Conservation (phyloP, 169 alveolate genomes). For the Cryptosporidium xiaoi region DNA sequence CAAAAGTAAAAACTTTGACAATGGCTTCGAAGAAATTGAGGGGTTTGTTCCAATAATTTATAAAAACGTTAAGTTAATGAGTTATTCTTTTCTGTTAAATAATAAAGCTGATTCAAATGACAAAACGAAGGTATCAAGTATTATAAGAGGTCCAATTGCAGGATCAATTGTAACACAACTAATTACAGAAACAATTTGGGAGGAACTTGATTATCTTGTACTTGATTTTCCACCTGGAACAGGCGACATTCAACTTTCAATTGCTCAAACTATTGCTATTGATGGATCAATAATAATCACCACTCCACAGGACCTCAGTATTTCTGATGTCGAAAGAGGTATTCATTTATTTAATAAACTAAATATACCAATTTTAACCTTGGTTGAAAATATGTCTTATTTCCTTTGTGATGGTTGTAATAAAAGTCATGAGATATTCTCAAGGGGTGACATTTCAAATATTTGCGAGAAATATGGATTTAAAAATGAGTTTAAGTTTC, state of each 20-base stretch:
- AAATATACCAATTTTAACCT: slow-evolving; percentile 91
- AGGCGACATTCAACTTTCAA: slow-evolving; percentile 96
- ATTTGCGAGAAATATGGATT: slow-evolving; percentile 85
- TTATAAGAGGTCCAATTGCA: slow-evolving; percentile 95
- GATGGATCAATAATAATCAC: slow-evolving; percentile 94
- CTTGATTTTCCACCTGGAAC: slow-evolving; percentile 99
- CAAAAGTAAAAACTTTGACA: slow-evolving; percentile 67
- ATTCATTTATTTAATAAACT: slow-evolving; percentile 91
- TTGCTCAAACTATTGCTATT: slow-evolving; percentile 90
- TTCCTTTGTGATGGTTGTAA: slow-evolving; percentile 90
- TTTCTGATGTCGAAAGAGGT: slow-evolving; percentile 94
- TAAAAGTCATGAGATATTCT: slow-evolving; percentile 88
- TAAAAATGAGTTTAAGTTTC: slow-evolving; percentile 85
- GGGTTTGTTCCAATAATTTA: slow-evolving; percentile 83
- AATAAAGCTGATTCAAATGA: slow-evolving; percentile 49
- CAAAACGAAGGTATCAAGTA: slow-evolving; percentile 52
- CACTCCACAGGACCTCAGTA: slow-evolving; percentile 92
- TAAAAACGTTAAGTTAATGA: slow-evolving; percentile 90
- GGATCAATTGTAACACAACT: slow-evolving; percentile 92
- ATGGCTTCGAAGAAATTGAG: slow-evolving; percentile 79
- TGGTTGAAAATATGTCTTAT: slow-evolving; percentile 96
- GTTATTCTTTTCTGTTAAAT: slow-evolving; percentile 77
- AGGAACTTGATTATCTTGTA: slow-evolving; percentile 95
- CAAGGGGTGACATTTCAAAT: slow-evolving; percentile 85
- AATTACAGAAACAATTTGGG: slow-evolving; percentile 95